These are phyloP conservation scores for Croton laevigatus DNA, from an alignment of 441 rosid genomes.

Conservation along the genomic window DNA sequence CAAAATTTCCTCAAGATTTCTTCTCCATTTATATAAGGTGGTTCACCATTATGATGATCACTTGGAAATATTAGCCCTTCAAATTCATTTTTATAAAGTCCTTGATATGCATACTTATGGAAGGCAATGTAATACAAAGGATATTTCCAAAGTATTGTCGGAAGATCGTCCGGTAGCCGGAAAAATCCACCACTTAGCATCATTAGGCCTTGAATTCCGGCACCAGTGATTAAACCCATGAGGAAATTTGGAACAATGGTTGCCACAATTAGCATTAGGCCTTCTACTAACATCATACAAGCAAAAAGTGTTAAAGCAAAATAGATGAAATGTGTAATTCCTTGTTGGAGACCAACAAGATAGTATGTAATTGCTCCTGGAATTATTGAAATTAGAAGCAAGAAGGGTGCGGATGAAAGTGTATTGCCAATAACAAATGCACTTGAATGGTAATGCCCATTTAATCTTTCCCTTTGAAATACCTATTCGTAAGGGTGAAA, in stretches of 20 bases:
- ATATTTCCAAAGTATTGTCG: conserved; percentile 37
- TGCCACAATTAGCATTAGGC: conserved; percentile 54
- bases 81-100: conserved; percentile 53
- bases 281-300: conserved; percentile 41
- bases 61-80: conserved; percentile 41
- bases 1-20: conserved; percentile 39
- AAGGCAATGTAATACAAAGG: conserved; percentile 45
- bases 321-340: conserved; percentile 32
- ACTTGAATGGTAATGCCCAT: conserved; percentile 45
- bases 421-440: conserved; percentile 45
- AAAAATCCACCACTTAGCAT: conserved; percentile 48
- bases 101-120: conserved; percentile 52
- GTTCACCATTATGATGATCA: conserved; percentile 23
- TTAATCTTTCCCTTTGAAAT: conserved; percentile 45
- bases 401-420: conserved; percentile 41
- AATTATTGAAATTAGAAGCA: conserved; percentile 34
- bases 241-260: conserved; percentile 49
- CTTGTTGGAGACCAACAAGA: conserved; percentile 33
- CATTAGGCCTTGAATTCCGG: conserved; percentile 56
- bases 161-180: conserved; percentile 44
- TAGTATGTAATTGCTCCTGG: conserved; percentile 45
- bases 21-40: conserved; percentile 29
- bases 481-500: conserved; percentile 19
- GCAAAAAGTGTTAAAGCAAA: conserved; percentile 31
- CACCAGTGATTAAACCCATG: conserved; percentile 49